A percentile compares a stretch with the other conserved stretches of the same genome.
These are phyloP conservation scores for Chlamydomonas asymmetrica DNA, from an alignment of 139 green algal genomes.

Conservation along the genomic window DNA sequence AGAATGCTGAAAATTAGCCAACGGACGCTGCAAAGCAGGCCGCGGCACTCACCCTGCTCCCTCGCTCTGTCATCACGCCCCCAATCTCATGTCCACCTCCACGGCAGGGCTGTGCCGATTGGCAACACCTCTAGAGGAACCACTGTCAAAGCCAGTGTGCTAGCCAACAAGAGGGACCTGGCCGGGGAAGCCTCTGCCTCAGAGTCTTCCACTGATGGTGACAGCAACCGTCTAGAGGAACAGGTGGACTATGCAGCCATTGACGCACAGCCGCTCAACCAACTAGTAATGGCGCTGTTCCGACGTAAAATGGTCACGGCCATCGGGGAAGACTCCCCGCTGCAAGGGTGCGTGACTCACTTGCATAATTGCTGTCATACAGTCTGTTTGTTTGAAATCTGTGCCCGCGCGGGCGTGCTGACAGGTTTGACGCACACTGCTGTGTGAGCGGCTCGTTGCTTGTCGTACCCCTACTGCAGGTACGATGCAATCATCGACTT, in stretches of 20 bases:
- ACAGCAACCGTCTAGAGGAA: no score
- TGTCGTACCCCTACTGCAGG: conserved; percentile 35
- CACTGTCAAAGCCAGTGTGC: no score
- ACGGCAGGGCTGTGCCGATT: no score
- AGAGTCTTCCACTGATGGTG: no score
- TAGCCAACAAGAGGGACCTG: no score
- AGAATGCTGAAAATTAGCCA: no score
- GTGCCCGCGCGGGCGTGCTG: background rate
- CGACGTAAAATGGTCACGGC: conserved; percentile 73
- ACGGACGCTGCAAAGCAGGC: no score
- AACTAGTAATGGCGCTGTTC: conserved; percentile 74
- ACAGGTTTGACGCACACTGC: background rate
- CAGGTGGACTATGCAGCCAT: conserved; percentile 58
- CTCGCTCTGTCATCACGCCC: no score
- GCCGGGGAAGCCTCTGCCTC: no score
- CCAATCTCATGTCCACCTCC: no score
- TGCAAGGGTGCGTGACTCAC: conserved; percentile 45
- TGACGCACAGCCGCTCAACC: conserved; percentile 69
- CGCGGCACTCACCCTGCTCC: no score
- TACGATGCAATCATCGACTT: conserved; percentile 89
- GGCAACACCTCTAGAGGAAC: no score
- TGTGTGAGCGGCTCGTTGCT: background rate
- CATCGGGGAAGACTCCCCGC: conserved; percentile 60
- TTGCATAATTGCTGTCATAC: background rate
- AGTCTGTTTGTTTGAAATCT: background rate